Base-by-base conservation (phyloP, 306 rosid genomes). In the Lotus japonicus region DNA sequence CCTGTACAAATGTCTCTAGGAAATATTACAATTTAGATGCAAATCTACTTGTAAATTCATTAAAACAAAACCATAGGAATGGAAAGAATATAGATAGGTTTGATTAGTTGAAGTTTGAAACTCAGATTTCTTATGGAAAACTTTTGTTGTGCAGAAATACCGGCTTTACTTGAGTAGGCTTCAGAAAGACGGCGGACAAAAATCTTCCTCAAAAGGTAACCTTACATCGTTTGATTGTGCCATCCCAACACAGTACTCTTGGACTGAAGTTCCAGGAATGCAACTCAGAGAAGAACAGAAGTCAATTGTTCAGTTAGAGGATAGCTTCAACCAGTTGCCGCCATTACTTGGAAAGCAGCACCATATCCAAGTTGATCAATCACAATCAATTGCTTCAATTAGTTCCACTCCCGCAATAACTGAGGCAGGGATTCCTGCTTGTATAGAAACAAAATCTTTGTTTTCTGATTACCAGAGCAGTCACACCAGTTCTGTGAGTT, bases 91-190 rank as follows among this genome's bases (percentile, higher is more conserved):
- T 64, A 11, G 3, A 21, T 28, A 51, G 13, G 68, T 46, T 44
- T 4, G 54, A 13, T 51, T 26, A 50, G 13, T 41, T 69, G 31
- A 44, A 36, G 62, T 54, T 60, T 71, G 63, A 67, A 19, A 70
- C 28, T 58, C 18, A 38, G 23, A 44, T 67, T 63, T 79, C 77
- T 59, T 50, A 49, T 49, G 71, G 79, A 67, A 72, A 6, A 0
- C 11, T 68, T 63, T 41, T 35, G 12, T 55, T 72, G 2, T 77
- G 78, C 95, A 95, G 99, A 95, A 95, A 77, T 95, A 90, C 64
- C 92, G 97, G 72, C 97, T 95, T 68, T 95, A 95, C 83, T 73
- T 90, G 92, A 80, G 92, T 71, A 77, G 99, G 82, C 97, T 95
- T 71, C 97, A 85, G 67, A 95, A 88, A 65, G 96, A 88, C 35